Evolutionary conservation across 371 early-diverging fungal genomes (phyloP), one percentile per base, ranked within the genome.

Genomic region (Apophysomyces elegans): DNA sequence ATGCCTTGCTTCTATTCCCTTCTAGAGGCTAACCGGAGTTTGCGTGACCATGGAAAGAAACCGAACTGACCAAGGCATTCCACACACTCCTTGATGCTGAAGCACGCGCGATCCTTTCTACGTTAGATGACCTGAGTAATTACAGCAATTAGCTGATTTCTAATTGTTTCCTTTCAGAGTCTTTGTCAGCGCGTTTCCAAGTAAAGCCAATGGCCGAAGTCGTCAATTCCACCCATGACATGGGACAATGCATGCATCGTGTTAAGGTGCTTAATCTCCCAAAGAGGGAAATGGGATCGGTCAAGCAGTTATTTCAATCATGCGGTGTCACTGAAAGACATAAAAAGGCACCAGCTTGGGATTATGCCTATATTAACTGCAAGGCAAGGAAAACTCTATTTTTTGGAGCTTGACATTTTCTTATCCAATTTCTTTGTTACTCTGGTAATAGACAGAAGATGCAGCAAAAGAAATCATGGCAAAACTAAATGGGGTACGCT

Each of bases 291-390:
- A 56, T 71, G 7, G 62, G 56, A 35, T 36, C 65, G 0, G 59
- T 72, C 39, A 78, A 76, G 37, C 73, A 72, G 41, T 65, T 70
- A 11, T 75, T 81, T 11, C 66, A 64, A 8, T 45, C 60, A 0
- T 41, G 65, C 38, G 82, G 77, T n/a, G 60, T 74, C 11, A 47
- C n/a, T 7, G 62, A 61, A 9, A 63, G 73, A 46, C 46, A 76
- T 35, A 83, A 82, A 57, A 86, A 85, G 56, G 81, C 83, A 8
- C 85, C 84, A 37, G 75, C 71, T 4, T 76, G 81, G 81, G 56
- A 64, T 13, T 81, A 73, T 65, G 84, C 73, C n/a, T 69, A 63
- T 44, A 47, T 84, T 5, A 77, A 72, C 37, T 73, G 84, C 59
- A 73, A 80, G n/a, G 85, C 84, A 68, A 56, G 76, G 57, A 6